Evolutionary conservation across 2,329 filamentous ascomycete genomes (phyloP).

Genomic region (Balansia obtecta): DNA sequence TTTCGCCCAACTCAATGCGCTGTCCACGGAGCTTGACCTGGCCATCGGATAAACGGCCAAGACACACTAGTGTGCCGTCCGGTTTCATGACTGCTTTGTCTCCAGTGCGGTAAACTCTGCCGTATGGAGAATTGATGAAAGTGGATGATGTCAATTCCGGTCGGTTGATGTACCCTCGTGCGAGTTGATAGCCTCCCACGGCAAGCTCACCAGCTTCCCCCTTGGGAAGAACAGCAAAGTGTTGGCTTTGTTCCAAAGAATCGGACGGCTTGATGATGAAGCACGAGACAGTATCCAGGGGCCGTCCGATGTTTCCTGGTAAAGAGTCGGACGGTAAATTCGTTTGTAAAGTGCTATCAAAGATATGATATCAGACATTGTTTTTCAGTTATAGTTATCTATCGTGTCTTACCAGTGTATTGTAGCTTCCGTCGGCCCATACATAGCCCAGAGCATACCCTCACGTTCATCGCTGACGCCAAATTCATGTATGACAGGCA

Average conservation of each 20-base stretch:
- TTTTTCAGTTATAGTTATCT: not conserved
- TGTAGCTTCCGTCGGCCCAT: slow-evolving; percentile 82
- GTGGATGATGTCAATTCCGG: slow-evolving; percentile 58
- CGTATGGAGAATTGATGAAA: slow-evolving; percentile 58
- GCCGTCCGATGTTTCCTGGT: slow-evolving; percentile 61
- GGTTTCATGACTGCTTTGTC: slow-evolving; percentile 62
- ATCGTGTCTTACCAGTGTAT: slow-evolving; percentile 57
- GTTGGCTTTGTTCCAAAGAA: slow-evolving; percentile 8
- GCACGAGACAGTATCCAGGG: slow-evolving; percentile 69
- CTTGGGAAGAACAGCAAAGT: slow-evolving; percentile 43
- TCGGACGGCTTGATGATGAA: slow-evolving; percentile 48
- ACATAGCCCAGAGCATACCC: slow-evolving; percentile 82
- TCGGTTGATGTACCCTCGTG: slow-evolving; percentile 70
- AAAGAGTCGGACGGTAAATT: slow-evolving; percentile 43
- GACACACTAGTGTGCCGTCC: slow-evolving; percentile 65
- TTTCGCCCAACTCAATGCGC: slow-evolving; percentile 66
- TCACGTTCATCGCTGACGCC: slow-evolving; percentile 39
- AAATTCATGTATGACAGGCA: slow-evolving; percentile 66
- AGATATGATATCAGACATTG: not conserved
- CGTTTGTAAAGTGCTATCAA: slow-evolving; percentile 52
- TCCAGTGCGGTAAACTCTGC: slow-evolving; percentile 69
- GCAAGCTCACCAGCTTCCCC: slow-evolving; percentile 70
- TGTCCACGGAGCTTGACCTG: slow-evolving; percentile 84
- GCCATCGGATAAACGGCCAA: slow-evolving; percentile 66
- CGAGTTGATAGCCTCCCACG: slow-evolving; percentile 69